Evolutionary conservation across 805 yeast genomes (phyloP).

Genomic region (Vanderwaltozyma yarrowii): DNA sequence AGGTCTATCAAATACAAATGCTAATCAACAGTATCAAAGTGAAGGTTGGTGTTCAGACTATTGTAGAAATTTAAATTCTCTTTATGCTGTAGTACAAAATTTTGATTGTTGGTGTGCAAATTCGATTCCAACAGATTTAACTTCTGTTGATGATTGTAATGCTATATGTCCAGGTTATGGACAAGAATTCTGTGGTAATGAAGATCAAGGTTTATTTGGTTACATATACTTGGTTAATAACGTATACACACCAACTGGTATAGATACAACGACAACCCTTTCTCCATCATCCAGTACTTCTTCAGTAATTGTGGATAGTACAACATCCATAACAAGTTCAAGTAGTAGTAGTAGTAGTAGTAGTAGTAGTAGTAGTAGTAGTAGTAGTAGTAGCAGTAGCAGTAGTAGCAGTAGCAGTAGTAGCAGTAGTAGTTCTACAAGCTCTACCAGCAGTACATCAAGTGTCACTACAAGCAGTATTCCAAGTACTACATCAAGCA

Average conservation of each 20-base stretch:
- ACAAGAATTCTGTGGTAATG: conserved; percentile 19
- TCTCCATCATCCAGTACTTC: no score
- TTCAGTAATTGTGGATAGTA: no score
- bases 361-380: no score
- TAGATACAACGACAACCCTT: background rate
- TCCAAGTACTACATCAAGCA: conserved; percentile 1
- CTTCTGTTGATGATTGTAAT: conserved; percentile 13
- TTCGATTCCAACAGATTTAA: conserved; percentile 8
- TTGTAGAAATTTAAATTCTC: conserved; percentile 4
- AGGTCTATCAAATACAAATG: conserved; percentile 3
- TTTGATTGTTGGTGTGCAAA: conserved; percentile 23
- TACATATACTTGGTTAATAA: conserved; percentile 13
- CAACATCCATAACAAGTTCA: no score
- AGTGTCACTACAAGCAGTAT: conserved; percentile 3
- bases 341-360: no score
- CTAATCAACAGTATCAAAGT: conserved; percentile 5
- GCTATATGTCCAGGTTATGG: conserved; percentile 21
- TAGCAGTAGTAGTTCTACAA: background rate
- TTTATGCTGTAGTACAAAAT: conserved; percentile 20
- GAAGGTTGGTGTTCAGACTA: conserved; percentile 2
- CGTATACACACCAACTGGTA: background rate
- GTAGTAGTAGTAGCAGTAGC: no score
- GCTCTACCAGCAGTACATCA: conserved; percentile 2
- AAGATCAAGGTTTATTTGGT: conserved; percentile 12
- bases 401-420: no score